phyloP scores from a whole-genome alignment of 2,329 filamentous ascomycete species.

The Alternaria novae-zelandiae region DNA sequence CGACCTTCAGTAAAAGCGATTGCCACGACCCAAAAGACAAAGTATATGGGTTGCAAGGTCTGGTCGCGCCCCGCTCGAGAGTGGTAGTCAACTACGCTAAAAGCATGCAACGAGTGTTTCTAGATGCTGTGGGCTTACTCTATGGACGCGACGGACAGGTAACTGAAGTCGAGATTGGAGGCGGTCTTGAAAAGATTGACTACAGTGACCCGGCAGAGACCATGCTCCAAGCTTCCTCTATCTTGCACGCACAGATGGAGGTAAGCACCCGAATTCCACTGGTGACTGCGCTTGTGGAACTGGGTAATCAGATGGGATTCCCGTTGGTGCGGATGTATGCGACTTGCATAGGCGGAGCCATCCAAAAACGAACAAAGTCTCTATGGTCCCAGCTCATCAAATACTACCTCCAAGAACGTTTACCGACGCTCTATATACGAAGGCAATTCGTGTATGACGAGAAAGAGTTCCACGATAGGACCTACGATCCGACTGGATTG shows the following conservation, averaged over 20 bases:
- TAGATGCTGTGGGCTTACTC: neutral
- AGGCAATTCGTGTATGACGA: neutral
- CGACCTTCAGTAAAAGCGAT: neutral
- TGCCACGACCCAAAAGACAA: slow-evolving; percentile 7
- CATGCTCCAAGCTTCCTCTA: neutral
- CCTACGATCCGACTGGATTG: neutral
- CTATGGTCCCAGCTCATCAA: neutral
- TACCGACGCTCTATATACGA: neutral
- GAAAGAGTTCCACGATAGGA: neutral
- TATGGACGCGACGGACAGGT: neutral
- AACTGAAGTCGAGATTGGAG: neutral
- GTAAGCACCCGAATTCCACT: neutral
- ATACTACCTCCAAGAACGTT: neutral
- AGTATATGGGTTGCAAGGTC: slow-evolving; percentile 5
- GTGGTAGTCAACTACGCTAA: neutral
- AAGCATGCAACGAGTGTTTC: neutral
- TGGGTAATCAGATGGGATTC: neutral
- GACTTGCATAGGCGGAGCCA: neutral
- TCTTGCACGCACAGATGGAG: neutral
- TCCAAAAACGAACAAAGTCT: neutral
- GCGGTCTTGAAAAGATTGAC: neutral
- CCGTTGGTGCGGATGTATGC: neutral
- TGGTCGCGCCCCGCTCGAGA: neutral
- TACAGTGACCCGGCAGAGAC: neutral
- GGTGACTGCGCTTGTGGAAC: neutral